Base-by-base conservation (phyloP, 208 protist genomes). In the Herpetomonas samuelpessoai region DNA sequence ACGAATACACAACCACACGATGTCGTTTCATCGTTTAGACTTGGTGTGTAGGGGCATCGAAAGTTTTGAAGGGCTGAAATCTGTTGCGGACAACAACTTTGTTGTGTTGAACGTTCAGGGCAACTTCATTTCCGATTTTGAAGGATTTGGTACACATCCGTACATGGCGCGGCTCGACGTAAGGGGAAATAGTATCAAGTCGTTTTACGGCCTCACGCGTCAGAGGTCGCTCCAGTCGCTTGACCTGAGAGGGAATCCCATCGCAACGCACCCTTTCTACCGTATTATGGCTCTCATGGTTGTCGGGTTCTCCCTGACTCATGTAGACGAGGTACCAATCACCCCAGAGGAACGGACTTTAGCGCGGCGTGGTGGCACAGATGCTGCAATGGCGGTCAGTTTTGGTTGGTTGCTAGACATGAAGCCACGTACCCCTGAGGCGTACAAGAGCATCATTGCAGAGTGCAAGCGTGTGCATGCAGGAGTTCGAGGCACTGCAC, bases 131-230 rank as follows among this genome's bases (percentile, higher is more conserved):
- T 19, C 24, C 1, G 74, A 49, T 21, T 91, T 92, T 60, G 75
- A 88, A 21, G 50, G 77, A 59, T 91, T 95, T 49, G 83, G 85
- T 24, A 91, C 83, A 19, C 88, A 92, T 61, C 72, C 81, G 18
- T 81, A 77, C 52, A 60, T 95, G 1, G 57, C 71, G 46, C 72
- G 84, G 56, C 48, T 90, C 12, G 50, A 83, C 24, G 52, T 92
- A 30, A 60, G 79, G 48, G 62, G 74, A 47, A 95, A 92, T 41
- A 31, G 29, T 1, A 79, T 95, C 4, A 54, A 65, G 2, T 79
- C 61, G 10, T 85, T 92, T 55, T 67, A 78, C 25, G 83, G 85
- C 4, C 75, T 95, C 21, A 91, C 85, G 2, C 71, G 70, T 52
- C 85, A 92, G 51, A 71, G 61, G 3, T 80, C 71, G 0, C 74